Base-by-base conservation (phyloP, 2,329 filamentous ascomycete species). In the Trichoderma semiorbis region DNA sequence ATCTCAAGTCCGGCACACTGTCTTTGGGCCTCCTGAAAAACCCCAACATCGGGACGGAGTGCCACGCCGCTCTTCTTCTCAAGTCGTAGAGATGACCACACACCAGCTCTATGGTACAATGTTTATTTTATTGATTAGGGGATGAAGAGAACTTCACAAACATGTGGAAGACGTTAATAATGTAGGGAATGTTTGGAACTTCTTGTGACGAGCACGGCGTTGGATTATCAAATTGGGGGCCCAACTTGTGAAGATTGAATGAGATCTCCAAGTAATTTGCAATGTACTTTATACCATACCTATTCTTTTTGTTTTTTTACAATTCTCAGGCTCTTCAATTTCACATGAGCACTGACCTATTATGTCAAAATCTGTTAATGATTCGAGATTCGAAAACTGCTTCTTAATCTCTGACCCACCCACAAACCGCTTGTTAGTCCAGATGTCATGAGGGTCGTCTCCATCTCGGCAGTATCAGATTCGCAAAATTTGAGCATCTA, bases 251-350 rank as follows among this genome's bases (percentile, higher is more conserved):
- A 69, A 50, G 66, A 61, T 69, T 10, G 6, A 61, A 18, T 24
- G 14, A 8, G 18, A 69, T 69, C 66, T 69, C 36, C 66, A 50
- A 34, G 66, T 47, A 12, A 61, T 61, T 68, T 69, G n/a, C 55
- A 47, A n/a, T 69, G 66, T 69, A 69, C 34, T 69, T 32, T 60
- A 61, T 61, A 61, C 26, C 66, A 69, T 24, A 61, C 30, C 21
- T 61, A 30, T 61, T 36, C 16, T 69, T 36, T n/a, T 16, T 58
- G 24, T 58, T 57, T 53, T 26, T 36, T 24, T 66, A 53, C 47
- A 24, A 55, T 57, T 66, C 28, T 66, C 47, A 66, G 12, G 63
- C 63, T 65, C 63, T 50, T 43, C 58, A 24, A 62, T 53, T 55
- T 57, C 14, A 30, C 26, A 12, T 60, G 57, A 58, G 55, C 55